A percentile compares a stretch with the other conserved stretches of the same genome.
Evolutionary conservation across 768 basidiomycete genomes (phyloP).

Genomic region (Mycena polygramma): DNA sequence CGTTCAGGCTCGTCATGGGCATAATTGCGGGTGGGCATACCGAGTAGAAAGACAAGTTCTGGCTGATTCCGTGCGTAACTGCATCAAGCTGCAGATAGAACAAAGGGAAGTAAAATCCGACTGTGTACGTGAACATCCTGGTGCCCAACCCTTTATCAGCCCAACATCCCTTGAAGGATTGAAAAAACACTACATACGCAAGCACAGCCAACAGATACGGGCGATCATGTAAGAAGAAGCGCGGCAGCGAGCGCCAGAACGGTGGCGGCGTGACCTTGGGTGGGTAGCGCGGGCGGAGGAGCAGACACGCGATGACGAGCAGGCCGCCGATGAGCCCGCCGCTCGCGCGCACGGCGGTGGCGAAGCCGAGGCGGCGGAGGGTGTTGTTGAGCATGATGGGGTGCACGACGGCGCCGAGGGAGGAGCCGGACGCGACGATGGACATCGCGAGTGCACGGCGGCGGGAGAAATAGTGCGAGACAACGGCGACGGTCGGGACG

Average conservation of each 20-base stretch:
- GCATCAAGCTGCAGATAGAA: neutral
- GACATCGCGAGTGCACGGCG: neutral
- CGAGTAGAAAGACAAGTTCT: neutral
- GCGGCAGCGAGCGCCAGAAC: neutral
- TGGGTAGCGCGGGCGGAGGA: neutral
- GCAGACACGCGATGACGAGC: neutral
- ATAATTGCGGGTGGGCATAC: neutral
- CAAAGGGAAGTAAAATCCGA: neutral
- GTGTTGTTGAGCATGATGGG: constrained; percentile 4
- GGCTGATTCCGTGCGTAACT: neutral
- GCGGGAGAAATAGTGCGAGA: neutral
- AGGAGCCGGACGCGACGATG: neutral
- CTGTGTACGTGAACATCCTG: neutral
- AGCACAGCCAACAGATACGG: neutral
- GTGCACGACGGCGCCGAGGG: neutral
- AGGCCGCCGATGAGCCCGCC: neutral
- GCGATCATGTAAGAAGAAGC: neutral
- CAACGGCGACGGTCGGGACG: neutral
- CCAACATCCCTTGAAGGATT: neutral
- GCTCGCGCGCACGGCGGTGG: neutral
- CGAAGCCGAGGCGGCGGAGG: neutral
- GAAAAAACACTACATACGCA: neutral
- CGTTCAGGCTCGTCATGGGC: constrained; percentile 1
- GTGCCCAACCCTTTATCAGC: too few relatives aligned
- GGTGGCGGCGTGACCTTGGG: neutral